Percentiles rank a stretch among this genome's conserved stretches.
phyloP scores from a whole-genome alignment of 345 rosid genomes.

The Tarenaya hassleriana region DNA sequence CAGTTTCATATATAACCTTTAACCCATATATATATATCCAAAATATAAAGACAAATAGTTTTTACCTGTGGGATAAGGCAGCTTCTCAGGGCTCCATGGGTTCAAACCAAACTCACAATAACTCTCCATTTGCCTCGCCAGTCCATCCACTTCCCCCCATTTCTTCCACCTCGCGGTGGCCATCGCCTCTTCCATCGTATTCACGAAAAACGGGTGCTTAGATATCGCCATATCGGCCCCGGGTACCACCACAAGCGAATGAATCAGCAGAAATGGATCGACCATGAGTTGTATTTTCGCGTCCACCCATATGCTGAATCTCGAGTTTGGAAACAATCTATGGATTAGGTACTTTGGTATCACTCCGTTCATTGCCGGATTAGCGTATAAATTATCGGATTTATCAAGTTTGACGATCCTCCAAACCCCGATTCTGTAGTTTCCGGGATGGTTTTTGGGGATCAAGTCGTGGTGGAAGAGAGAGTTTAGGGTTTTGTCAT shows the following conservation, averaged over 20 bases:
- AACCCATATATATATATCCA: no score
- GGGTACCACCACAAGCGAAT: conserved; percentile 49
- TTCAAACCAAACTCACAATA: conserved; percentile 75
- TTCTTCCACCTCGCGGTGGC: conserved; percentile 97
- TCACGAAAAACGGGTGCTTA: conserved; percentile 54
- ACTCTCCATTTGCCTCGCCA: conserved; percentile 78
- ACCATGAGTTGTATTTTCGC: conserved; percentile 80
- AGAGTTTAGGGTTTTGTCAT: conserved; percentile 46
- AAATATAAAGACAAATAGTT: conserved; percentile 4
- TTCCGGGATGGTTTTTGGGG: conserved; percentile 17
- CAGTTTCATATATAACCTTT: no score
- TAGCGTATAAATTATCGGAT: conserved; percentile 35
- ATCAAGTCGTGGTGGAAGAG: conserved; percentile 43
- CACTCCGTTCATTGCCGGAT: conserved; percentile 89
- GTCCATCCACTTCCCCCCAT: conserved; percentile 55
- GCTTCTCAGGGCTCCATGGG: conserved; percentile 69
- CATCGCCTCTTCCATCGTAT: conserved; percentile 93
- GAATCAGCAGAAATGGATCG: conserved; percentile 72
- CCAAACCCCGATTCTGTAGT: conserved; percentile 58
- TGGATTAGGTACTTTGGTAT: conserved; percentile 77
- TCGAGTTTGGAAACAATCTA: conserved; percentile 71
- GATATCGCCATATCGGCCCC: conserved; percentile 71
- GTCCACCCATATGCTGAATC: conserved; percentile 83
- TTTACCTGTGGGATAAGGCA: conserved; percentile 77
- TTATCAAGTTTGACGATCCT: conserved; percentile 43